Conservation (phyloP, 805 yeast species). For the Danielia oregonensis region DNA sequence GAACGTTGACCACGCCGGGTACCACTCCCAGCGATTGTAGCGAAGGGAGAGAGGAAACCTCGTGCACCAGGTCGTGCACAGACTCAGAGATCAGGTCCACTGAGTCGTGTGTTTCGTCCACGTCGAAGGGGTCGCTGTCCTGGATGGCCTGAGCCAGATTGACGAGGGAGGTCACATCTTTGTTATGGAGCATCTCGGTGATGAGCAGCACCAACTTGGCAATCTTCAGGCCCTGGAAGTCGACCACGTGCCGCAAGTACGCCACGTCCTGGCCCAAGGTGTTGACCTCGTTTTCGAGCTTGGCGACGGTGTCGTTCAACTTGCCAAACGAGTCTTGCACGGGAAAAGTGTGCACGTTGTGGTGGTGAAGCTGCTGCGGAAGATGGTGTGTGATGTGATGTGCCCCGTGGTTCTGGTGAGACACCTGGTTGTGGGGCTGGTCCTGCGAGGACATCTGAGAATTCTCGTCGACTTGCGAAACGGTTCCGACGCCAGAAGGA, state of each 20-base stretch:
- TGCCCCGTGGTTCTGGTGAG: slow-evolving; percentile 8
- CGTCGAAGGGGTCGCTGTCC: slow-evolving; percentile 15
- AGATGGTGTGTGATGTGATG: slow-evolving; percentile 3
- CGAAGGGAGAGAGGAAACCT: slow-evolving; percentile 8
- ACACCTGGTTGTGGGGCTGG: slow-evolving; percentile 3
- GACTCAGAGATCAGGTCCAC: slow-evolving; percentile 11
- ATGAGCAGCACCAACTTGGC: slow-evolving; percentile 35
- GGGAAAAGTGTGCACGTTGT: slow-evolving; percentile 3
- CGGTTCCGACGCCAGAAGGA: slow-evolving; percentile 10
- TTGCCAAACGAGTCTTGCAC: slow-evolving; percentile 12
- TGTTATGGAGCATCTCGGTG: slow-evolving; percentile 26
- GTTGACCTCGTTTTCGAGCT: slow-evolving; percentile 26
- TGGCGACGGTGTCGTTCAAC: slow-evolving; percentile 11
- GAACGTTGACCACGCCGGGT: slow-evolving; percentile 7
- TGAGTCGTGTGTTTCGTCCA: slow-evolving; percentile 12
- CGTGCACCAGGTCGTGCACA: slow-evolving; percentile 12
- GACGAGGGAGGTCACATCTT: slow-evolving; percentile 22
- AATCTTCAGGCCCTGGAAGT: slow-evolving; percentile 34
- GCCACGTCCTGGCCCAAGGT: slow-evolving; percentile 30
- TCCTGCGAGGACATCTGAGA: slow-evolving; percentile 3
- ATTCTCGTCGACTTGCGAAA: slow-evolving; percentile 8
- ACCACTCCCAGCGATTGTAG: slow-evolving; percentile 10
- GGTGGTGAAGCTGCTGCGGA: slow-evolving; percentile 2
- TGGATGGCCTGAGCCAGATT: slow-evolving; percentile 29
- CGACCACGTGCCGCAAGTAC: slow-evolving; percentile 33